Base-by-base conservation (phyloP, 1,284 basidiomycete genomes). In the Chondrostereum purpureum region DNA sequence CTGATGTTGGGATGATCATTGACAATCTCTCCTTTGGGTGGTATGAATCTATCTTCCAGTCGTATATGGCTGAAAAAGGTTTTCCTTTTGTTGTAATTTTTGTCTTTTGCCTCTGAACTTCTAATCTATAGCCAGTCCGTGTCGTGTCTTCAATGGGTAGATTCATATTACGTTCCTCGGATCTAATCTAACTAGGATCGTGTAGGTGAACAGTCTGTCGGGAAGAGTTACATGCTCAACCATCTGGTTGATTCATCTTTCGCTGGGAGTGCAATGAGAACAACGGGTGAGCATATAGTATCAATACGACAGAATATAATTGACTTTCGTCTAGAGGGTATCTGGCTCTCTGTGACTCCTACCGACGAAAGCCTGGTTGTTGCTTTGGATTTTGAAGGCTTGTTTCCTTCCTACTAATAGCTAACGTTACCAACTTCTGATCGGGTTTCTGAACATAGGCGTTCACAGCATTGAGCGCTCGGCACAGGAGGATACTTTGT, bases 281-380 rank as follows among this genome's bases (percentile, higher is more conserved):
- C 78, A 1, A 83, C 74, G 12, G 65, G 66, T 65, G 19, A 39
- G 53, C 44, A 13, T 4, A 21, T 40, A 10, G 16, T 38, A 11
- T 16, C 33, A 8, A 11, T 31, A 17, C 12, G 13, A 19, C 16
- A 12, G 23, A 6, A 19, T 1, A 2, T 17, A 16, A 17, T 39
- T 12, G 13, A 17, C 10, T 14, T 23, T 37, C 36, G 24, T 23
- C 13, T 52, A 52, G 80, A 83, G 61, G 79, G 79, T 0, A 77
- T 80, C 1, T 82, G 80, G 80, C 75, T 83, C 70, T 79, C 80
- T 0, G 75, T 77, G 3, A 80, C 80, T 2, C 80, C 80, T 0
- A 80, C 78, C 0, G 63, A 72, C 33, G 69, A 77, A 21, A 57
- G 60, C 0, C 57, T 83, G 17, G 64, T 82, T 8, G 78, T 83